Evolutionary conservation across 768 basidiomycete genomes (phyloP), one percentile per base, ranked within the genome.

Genomic region (Leccinum variicolor): DNA sequence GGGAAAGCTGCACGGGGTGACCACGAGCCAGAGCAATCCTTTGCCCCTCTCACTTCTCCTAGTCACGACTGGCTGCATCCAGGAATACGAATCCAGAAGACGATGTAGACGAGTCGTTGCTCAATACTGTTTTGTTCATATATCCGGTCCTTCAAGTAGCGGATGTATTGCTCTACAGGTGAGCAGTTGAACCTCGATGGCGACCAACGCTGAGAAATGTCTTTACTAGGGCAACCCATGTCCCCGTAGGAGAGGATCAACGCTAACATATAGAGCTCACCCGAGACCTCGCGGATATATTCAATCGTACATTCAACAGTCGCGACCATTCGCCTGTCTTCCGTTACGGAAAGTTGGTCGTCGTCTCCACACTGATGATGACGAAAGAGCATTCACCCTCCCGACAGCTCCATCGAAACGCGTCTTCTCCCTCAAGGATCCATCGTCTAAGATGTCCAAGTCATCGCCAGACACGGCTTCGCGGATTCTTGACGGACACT

Each of bases 201-300:
- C n/a, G n/a, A 33, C 19, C 1, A 14, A 7, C 6, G 9, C 50
- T 53, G 10, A 52, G 48, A 23, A 19, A 34, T 14, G 11, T 10
- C 8, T 7, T n/a, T n/a, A n/a, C 1, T 61, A 93, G 94, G 63
- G 84, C 94, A 2, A 96, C 94, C 0, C 90, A 94, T 69, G 90
- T 98, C 1, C 96, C 96, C 0, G 95, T 98, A 5, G 96, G 96
- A 25, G 94, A 98, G 66, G 96, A 98, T 70, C 96, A 98, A 68
- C 84, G 85, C 21, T 95, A 98, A 74, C 96, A 98, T 66, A 81
- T 98, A 43, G 94, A 97, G 66, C 83, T 98, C 0, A 81, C 82
- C 17, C 85, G 93, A 29, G 92, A 95, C 64, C 74, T 97, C 11
- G 94, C 92, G 0, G 84, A 90, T 17, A 76, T 74, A 8, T 96